These are phyloP conservation scores for Ustilago loliicola DNA, from an alignment of 1,284 basidiomycete genomes.

Conservation along the genomic window DNA sequence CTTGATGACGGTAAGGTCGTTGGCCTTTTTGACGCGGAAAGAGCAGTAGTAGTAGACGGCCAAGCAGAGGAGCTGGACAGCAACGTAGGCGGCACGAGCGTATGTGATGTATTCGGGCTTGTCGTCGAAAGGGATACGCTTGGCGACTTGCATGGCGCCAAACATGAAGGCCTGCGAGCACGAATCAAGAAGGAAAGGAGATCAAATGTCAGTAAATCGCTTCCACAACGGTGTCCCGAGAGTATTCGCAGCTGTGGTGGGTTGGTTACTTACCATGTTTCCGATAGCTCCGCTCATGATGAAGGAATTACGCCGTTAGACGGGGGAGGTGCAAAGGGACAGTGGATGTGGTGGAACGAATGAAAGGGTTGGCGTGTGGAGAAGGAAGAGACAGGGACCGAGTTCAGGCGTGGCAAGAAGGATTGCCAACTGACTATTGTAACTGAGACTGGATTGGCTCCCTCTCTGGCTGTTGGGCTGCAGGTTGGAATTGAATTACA, in stretches of 20 bases:
- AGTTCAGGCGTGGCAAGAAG: neutral
- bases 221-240: neutral
- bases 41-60: constrained; percentile 81
- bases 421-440: neutral
- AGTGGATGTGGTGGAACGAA: neutral
- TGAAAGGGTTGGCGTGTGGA: neutral
- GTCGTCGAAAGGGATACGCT: constrained; percentile 91
- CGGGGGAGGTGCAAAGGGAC: constrained; percentile 7
- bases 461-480: too few species aligned
- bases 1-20: constrained; percentile 94
- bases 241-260: neutral
- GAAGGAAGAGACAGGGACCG: neutral
- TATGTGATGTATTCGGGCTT: constrained; percentile 81
- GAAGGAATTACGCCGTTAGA: constrained; percentile 15
- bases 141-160: constrained; percentile 77
- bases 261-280: constrained; percentile 51
- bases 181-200: neutral
- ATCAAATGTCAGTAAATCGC: constrained; percentile 5
- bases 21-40: constrained; percentile 83
- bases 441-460: neutral
- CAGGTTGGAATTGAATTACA: too few species aligned
- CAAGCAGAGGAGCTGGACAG: constrained; percentile 80
- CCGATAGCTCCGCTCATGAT: constrained; percentile 56
- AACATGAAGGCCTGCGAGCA: constrained; percentile 51
- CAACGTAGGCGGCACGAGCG: constrained; percentile 86